Evolutionary conservation across 352 stramenopile species (phyloP).

Genomic region (Aphanomyces astaci): DNA sequence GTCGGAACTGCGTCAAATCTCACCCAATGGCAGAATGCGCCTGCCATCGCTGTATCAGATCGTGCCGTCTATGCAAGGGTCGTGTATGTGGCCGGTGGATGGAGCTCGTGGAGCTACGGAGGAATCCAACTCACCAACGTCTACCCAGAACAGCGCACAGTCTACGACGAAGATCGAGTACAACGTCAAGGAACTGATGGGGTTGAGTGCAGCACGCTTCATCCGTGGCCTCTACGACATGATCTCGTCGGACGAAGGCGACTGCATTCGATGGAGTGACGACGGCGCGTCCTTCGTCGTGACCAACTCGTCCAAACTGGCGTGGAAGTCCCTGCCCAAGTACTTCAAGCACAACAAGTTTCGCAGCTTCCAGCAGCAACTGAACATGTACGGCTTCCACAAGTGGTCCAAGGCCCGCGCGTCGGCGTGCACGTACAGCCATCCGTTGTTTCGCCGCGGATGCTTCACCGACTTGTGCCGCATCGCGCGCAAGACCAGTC

Average conservation of each 20-base stretch:
- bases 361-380: conserved; percentile 23
- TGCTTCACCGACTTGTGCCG: conserved; percentile 19
- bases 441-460: conserved; percentile 18
- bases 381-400: conserved; percentile 24
- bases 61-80: conserved; percentile 5
- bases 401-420: conserved; percentile 19
- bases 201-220: conserved; percentile 12
- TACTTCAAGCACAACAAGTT: conserved; percentile 25
- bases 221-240: conserved; percentile 24
- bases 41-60: conserved; percentile 20
- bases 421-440: conserved; percentile 11
- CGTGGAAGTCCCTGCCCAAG: conserved; percentile 18
- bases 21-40: neutral
- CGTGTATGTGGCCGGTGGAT: neutral
- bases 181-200: conserved; percentile 20
- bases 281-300: conserved; percentile 18
- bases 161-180: conserved; percentile 11
- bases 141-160: neutral
- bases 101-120: neutral
- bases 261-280: conserved; percentile 21
- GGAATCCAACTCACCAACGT: neutral
- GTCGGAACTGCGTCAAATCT: conserved; percentile 19
- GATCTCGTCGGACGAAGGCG: conserved; percentile 19
- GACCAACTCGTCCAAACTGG: conserved; percentile 22
- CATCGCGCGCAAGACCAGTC: conserved; percentile 19